Base-by-base conservation (phyloP, 805 yeast species). In the Spathaspora girioi region DNA sequence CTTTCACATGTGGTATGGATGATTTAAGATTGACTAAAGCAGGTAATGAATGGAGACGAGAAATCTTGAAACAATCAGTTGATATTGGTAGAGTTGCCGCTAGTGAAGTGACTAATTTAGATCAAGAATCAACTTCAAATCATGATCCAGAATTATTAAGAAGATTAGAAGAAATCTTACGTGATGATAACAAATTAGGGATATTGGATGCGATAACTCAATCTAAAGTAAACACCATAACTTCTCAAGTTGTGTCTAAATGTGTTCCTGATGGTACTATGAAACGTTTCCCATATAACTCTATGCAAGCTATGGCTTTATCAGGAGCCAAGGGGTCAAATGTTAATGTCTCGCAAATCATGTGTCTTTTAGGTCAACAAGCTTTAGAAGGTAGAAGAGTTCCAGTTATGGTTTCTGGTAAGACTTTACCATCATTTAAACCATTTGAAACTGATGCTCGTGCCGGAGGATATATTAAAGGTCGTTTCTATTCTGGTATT, bases 1-100 rank as follows among this genome's bases (percentile, higher is more conserved):
- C 97, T 1, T 89, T 94, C 66, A 94, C 99, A 7, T 94, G 99
- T 84, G 99, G 99, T 80, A 96, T 94, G 99, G 99, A 94, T 68
- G 99, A 94, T 75, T 78, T 94, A 69, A 83, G 96, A 67, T 79
- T 96, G 59, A 94, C 98, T 19, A 81, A 70, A 2, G 96, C 89
- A 60, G 99, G 99, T 66, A 92, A 96, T 68, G 64, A 77, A 54
- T 85, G 96, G 93, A 84, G 99, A 77, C 73, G 74, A 12, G 96
- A 90, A 54, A 88, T 94, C 55, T 78, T 96, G 67, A 74, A 81
- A 58, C 84, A 84, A 53, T 84, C 96, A 23, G 80, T 79, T 48
- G 96, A 87, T 61, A 85, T 84, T 52, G 99, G 99, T 64, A 81
- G 93, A 67, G 78, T 79, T 58, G 97, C 98, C 41, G 99, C 99